Base-by-base conservation (phyloP, 352 stramenopile genomes). In the Detonula confervacea region DNA sequence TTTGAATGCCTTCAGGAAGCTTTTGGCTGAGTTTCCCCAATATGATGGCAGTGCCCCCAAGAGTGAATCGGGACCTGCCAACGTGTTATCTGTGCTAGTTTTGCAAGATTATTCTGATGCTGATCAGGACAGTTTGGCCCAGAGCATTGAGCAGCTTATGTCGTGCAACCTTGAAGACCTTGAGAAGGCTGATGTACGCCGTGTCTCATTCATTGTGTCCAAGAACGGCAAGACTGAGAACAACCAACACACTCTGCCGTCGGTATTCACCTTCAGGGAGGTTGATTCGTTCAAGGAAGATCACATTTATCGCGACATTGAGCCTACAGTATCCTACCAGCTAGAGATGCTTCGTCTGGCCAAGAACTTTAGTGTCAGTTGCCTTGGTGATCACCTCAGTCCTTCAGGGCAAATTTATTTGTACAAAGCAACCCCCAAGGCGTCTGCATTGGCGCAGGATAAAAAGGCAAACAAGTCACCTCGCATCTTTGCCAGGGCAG, bases 301-400 rank as follows among this genome's bases (percentile, higher is more conserved):
- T 87, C 92, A 95, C 64, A 95, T 99, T 35, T 98, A 99, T 80
- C 94, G 98, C 39, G 93, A 99, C 90, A 99, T 99, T 75, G 97
- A 99, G 84, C 97, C 97, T 3, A 96, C 96, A 24, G 91, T 98
- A 18, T 97, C 96, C 2, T 98, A 98, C 89, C 97, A 99, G 89
- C 93, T 99, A n/a, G 97, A 99, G 77, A 92, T 99, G 81, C 90
- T 93, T 66, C 95, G 97, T 62, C 88, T 99, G 12, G 90, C 95
- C 55, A 79, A 81, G 27, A 99, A 99, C 89, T 99, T 99, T 91
- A 97, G 90, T 72, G 95, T 99, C 0, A 92, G 86, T 44, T 95
- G 96, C 30, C 87, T 98, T n/a, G 92, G 93, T 25, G 95, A 94
- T 4, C 92, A 96, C 61, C 96, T 98, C 80, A 98, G 89, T 33